Conservation (phyloP, 2,329 filamentous ascomycete genomes). For the Fusarium sublunatum region DNA sequence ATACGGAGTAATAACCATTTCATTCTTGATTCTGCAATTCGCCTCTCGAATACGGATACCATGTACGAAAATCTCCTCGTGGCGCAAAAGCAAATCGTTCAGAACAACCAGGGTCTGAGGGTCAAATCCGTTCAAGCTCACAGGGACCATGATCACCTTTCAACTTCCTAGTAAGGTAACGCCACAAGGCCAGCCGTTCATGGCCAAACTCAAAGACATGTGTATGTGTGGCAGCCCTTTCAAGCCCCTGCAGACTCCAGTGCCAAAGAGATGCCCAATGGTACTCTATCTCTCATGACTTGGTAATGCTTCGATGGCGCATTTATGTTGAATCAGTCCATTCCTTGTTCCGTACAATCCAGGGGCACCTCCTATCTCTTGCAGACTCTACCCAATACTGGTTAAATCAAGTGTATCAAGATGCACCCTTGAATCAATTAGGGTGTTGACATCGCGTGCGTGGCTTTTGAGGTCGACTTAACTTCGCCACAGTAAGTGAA, state of each 20-base stretch:
- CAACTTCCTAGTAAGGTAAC: slow-evolving; percentile 33
- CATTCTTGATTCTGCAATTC: neutral
- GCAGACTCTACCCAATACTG: neutral
- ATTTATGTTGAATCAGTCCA: slow-evolving; percentile 31
- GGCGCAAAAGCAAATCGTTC: slow-evolving; percentile 15
- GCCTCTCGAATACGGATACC: neutral
- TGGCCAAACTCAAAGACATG: slow-evolving; percentile 31
- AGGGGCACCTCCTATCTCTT: slow-evolving; percentile 7
- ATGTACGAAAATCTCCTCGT: neutral
- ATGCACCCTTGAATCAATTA: neutral
- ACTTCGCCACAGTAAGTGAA: slow-evolving; percentile 11
- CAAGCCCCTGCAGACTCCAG: slow-evolving; percentile 43
- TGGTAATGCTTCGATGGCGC: slow-evolving; percentile 23
- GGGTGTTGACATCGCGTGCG: neutral
- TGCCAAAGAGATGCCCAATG: slow-evolving; percentile 27
- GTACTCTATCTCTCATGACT: slow-evolving; percentile 35
- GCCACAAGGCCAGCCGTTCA: slow-evolving; percentile 43
- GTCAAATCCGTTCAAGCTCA: slow-evolving; percentile 32
- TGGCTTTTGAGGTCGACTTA: slow-evolving; percentile 3
- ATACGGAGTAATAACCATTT: neutral
- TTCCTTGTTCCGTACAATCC: slow-evolving; percentile 17
- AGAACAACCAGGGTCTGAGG: slow-evolving; percentile 11
- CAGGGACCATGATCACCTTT: slow-evolving; percentile 22
- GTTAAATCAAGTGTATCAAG: neutral
- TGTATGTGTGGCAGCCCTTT: slow-evolving; percentile 40